A percentile compares a stretch with the other conserved stretches of the same genome.
Evolutionary conservation across 2,329 filamentous ascomycete genomes (phyloP).

Genomic region (Elsinoe necatrix): DNA sequence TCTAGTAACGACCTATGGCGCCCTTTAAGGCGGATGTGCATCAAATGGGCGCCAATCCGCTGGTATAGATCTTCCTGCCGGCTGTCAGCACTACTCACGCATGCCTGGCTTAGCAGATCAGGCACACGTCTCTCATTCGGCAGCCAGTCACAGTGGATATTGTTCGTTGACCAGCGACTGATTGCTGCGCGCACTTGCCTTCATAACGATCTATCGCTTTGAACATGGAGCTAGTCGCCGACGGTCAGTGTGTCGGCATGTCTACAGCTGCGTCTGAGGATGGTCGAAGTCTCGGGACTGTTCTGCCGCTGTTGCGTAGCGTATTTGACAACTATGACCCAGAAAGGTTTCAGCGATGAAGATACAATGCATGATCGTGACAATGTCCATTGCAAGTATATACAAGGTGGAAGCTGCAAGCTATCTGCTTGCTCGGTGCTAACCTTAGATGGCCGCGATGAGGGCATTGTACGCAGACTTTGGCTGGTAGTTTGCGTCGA

Average conservation of each 20-base stretch:
- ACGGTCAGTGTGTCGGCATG: no score
- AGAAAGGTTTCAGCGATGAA: not conserved
- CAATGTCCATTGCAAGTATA: no score
- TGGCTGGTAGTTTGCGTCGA: slow-evolving; percentile 37
- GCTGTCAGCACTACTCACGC: not conserved
- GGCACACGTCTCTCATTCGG: not conserved
- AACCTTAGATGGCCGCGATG: not conserved
- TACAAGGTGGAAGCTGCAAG: not conserved
- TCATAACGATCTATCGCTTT: no score
- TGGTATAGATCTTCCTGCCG: not conserved
- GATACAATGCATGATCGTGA: no score
- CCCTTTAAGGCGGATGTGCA: no score
- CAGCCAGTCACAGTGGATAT: not conserved
- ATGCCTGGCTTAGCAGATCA: no score
- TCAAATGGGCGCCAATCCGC: no score
- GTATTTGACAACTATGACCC: not conserved
- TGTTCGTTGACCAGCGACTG: not conserved
- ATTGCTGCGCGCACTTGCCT: not conserved
- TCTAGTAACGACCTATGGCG: no score
- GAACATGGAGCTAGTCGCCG: no score
- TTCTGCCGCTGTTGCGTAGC: no score
- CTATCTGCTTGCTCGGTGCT: not conserved
- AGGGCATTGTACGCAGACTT: slow-evolving; percentile 38
- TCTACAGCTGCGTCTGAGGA: no score
- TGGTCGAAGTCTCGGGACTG: no score